Base-by-base conservation (phyloP, 441 rosid species). In the Adansonia rubrostipa region DNA sequence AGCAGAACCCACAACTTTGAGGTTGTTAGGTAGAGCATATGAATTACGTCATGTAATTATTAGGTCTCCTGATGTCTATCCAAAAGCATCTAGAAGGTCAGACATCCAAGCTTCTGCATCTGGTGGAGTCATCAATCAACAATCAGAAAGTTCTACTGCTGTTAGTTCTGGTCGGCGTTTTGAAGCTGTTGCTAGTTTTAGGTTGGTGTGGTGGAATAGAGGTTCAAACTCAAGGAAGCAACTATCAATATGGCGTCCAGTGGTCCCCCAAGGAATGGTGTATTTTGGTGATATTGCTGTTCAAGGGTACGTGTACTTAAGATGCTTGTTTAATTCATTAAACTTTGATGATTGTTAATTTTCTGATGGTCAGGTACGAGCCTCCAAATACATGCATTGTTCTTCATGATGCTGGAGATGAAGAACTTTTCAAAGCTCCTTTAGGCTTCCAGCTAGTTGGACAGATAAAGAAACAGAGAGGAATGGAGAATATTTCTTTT, bases 271-370 rank as follows among this genome's bases (percentile, higher is more conserved):
- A 47, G 96, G 98, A 77, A 89, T 91, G 95, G 93, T 90, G 50
- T 96, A 87, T 88, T 96, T 96, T 77, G 97, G 99, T 71, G 98
- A 96, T 88, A 86, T 94, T 82, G 98, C 98, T 81, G 90, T 94
- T 83, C 88, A 86, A 82, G 99, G 99, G 99, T 96, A 88, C 20
- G 91, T 57, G 74, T 75, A 45, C 68, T 76, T 71, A 13, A 24
- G 72, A 33, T 80, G 13, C 4, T 75, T 42, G 44, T 78, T 67
- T 19, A 24, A 44, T 22, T 72, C 22, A 62, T 76, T 17, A 57
- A 50, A 62, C 9, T 45, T 67, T 70, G 77, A 69, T 58, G 61
- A 17, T 74, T 71, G 62, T 67, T 86, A 64, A 53, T 51, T 77
- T 57, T 80, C 61, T 82, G 67, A 19, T 70, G 51, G 11, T 17